phyloP scores from a whole-genome alignment of 805 yeast species.

The Kazachstania bromeliacearum region DNA sequence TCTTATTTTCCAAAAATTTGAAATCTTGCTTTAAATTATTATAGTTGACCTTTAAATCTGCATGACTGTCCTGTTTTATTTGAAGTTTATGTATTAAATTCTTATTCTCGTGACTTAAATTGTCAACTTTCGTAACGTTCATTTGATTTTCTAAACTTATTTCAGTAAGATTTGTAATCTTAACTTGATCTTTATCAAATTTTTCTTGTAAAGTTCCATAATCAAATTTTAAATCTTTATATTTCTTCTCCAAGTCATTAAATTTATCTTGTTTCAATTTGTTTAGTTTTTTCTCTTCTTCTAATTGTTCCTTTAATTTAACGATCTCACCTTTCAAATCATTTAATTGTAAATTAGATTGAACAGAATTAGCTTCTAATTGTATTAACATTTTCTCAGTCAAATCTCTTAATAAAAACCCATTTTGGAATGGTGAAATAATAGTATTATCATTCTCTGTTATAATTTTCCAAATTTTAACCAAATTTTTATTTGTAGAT shows the following conservation, averaged over 20 bases:
- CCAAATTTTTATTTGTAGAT: conserved; percentile 5
- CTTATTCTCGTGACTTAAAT: not conserved
- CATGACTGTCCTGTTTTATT: not conserved
- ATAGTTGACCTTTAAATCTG: not conserved
- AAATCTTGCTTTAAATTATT: not conserved
- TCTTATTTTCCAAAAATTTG: not conserved
- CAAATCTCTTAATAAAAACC: conserved; percentile 1
- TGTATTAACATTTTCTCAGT: not conserved
- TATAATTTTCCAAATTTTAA: conserved; percentile 2
- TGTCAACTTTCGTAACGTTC: not conserved
- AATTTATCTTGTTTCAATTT: not conserved
- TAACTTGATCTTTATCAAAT: too few species aligned
- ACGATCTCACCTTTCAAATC: not conserved
- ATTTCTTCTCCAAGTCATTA: not conserved
- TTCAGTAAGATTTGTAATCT: too few species aligned
- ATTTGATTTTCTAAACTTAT: too few species aligned
- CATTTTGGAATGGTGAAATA: not conserved
- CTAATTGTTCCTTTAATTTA: conserved; percentile 1
- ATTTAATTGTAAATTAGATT: too few species aligned
- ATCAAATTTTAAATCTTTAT: not conserved
- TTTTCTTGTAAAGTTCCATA: conserved; percentile 2
- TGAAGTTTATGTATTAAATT: not conserved
- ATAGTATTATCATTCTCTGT: not conserved
- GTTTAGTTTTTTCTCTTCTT: not conserved
- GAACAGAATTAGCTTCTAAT: not conserved